Evolutionary conservation across 495 filamentous ascomycete species (phyloP).

Genomic region (Xylaria bambusicola): DNA sequence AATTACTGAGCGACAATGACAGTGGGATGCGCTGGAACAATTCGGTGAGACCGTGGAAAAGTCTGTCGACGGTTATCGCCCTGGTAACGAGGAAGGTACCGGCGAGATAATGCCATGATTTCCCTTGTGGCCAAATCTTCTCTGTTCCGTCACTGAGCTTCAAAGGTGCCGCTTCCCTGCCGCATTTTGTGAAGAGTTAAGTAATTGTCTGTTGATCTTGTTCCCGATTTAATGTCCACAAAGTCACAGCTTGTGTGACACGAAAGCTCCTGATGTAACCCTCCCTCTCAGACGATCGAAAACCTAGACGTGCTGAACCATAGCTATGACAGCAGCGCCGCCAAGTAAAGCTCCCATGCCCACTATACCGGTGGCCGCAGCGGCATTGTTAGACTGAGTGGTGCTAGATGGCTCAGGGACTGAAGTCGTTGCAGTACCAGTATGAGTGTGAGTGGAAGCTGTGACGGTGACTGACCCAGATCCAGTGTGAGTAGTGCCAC

Average conservation of each 20-base stretch:
- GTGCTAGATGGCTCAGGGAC: slow-evolving; percentile 8
- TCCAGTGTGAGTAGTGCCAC: slow-evolving; percentile 17
- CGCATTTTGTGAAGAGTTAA: not conserved
- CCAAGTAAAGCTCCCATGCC: slow-evolving; percentile 36
- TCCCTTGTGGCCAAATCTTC: not conserved
- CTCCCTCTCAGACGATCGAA: not conserved
- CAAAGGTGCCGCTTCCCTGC: slow-evolving; percentile 1
- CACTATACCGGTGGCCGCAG: slow-evolving; percentile 31
- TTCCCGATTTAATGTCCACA: slow-evolving; percentile 6
- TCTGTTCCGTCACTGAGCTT: not conserved
- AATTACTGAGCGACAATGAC: not conserved
- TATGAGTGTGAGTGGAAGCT: slow-evolving; percentile 12
- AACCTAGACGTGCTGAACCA: slow-evolving; percentile 28
- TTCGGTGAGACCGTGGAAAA: not conserved
- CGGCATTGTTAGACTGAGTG: slow-evolving; percentile 20
- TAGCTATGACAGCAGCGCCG: slow-evolving; percentile 26
- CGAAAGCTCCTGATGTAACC: slow-evolving; percentile 1
- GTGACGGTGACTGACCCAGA: slow-evolving; percentile 19
- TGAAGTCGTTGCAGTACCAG: slow-evolving; percentile 3
- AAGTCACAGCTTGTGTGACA: not conserved
- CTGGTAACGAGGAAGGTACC: not conserved
- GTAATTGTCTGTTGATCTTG: not conserved
- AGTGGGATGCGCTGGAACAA: too few species aligned
- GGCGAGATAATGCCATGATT: not conserved
- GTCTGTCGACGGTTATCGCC: not conserved